A percentile compares a stretch with the other conserved stretches of the same genome.
These are phyloP conservation scores for Pythium brachiatum DNA, from an alignment of 352 stramenopile species.

Conservation along the genomic window DNA sequence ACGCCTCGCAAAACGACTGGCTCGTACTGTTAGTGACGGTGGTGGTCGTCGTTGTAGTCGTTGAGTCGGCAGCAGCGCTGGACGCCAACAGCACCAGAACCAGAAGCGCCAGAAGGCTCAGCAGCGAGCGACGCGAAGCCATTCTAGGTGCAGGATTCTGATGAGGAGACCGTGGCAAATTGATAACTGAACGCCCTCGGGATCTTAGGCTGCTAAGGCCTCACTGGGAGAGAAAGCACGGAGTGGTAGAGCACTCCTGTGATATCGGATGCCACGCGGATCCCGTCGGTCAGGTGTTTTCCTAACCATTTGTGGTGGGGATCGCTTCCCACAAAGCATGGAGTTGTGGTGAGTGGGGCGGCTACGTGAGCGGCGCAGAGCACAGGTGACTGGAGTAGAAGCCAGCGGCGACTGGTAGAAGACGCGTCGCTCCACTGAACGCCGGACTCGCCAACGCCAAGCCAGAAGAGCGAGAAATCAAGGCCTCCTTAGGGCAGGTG, in stretches of 20 bases:
- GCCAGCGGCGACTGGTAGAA: background rate
- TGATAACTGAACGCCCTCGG: too few species aligned
- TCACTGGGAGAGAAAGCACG: too few species aligned
- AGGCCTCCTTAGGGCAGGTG: background rate
- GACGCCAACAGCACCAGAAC: background rate
- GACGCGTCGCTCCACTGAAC: background rate
- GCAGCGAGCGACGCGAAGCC: background rate
- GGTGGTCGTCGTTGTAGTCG: constrained; percentile 1
- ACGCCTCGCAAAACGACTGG: constrained; percentile 47
- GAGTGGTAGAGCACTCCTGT: too few species aligned
- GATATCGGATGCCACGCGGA: too few species aligned
- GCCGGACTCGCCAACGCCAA: background rate
- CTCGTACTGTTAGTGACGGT: background rate
- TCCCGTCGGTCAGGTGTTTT: background rate
- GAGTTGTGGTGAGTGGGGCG: background rate
- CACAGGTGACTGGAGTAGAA: background rate
- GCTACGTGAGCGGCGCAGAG: too few species aligned
- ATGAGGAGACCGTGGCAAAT: too few species aligned
- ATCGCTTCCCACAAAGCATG: background rate
- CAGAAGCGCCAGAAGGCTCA: constrained; percentile 3
- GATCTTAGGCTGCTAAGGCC: too few species aligned
- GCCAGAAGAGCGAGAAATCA: background rate
- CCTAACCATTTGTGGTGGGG: background rate
- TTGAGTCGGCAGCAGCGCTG: background rate
- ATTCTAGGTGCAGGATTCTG: background rate